Evolutionary conservation across 306 rosid genomes (phyloP).

Genomic region (Inga leiocalycina): DNA sequence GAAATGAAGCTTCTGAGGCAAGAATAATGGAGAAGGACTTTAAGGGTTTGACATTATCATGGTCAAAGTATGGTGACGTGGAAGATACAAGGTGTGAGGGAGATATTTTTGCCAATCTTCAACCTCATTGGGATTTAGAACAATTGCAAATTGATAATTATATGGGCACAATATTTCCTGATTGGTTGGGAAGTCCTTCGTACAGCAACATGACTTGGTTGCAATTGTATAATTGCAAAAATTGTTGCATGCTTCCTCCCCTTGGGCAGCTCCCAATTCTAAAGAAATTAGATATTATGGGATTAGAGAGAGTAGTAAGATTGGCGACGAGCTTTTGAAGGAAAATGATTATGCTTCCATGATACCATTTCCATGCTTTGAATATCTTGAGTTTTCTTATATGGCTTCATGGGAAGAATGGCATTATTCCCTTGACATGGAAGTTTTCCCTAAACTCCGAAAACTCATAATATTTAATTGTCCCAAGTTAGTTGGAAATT

Average conservation of each 20-base stretch:
- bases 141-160: not conserved
- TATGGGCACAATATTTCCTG: not conserved
- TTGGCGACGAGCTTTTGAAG: not conserved
- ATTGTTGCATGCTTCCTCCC: conserved; percentile 20
- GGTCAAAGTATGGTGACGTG: not conserved
- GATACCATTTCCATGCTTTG: not conserved
- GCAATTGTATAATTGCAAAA: rapidly evolving
- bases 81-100: not conserved
- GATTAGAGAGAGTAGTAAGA: not conserved
- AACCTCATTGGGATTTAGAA: not conserved
- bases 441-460: not conserved
- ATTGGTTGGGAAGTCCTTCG: conserved; percentile 6
- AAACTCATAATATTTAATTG: not conserved
- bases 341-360: not conserved
- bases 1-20: not conserved
- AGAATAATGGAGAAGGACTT: not conserved
- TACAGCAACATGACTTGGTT: not conserved
- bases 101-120: conserved; percentile 10
- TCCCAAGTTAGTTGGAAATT: not conserved
- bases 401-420: not conserved
- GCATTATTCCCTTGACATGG: not conserved
- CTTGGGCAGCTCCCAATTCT: conserved; percentile 23
- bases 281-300: rapidly evolving
- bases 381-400: not conserved
- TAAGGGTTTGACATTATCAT: not conserved